A percentile compares a stretch with the other conserved stretches of the same genome.
Evolutionary conservation across 2,329 filamentous ascomycete genomes (phyloP).

Genomic region (Akanthomyces muscarius): DNA sequence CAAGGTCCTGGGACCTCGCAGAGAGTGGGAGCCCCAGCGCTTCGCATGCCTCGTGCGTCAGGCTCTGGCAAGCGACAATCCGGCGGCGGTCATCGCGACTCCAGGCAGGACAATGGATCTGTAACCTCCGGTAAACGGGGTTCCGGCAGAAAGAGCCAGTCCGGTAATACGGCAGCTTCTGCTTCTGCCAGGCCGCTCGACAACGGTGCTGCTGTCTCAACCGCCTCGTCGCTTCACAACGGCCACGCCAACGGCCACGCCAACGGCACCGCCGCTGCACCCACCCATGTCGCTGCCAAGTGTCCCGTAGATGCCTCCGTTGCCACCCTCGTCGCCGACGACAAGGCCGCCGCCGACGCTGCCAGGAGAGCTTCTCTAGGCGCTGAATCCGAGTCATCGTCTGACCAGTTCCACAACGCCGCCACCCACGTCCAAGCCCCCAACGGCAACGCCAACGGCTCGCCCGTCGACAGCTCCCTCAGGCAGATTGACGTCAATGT

Average conservation of each 20-base stretch:
- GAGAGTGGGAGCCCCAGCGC: constrained; percentile 32
- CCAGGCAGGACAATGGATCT: constrained; percentile 81
- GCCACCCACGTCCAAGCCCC: constrained; percentile 11
- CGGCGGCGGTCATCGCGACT: constrained; percentile 64
- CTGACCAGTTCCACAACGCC: constrained; percentile 35
- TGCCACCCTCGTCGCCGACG: constrained; percentile 1
- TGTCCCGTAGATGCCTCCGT: not conserved
- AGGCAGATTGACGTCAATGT: constrained; percentile 68
- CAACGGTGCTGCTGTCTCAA: constrained; percentile 22
- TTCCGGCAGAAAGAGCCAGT: constrained; percentile 43
- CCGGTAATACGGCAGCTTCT: constrained; percentile 34
- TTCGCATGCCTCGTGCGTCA: constrained; percentile 59
- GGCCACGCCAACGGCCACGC: constrained; percentile 13
- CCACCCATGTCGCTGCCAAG: not conserved
- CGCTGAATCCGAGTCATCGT: constrained; percentile 26
- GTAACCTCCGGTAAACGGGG: constrained; percentile 53
- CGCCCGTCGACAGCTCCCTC: constrained; percentile 46
- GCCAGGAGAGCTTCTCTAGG: constrained; percentile 10
- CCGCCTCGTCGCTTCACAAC: constrained; percentile 21
- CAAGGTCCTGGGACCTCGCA: constrained; percentile 34
- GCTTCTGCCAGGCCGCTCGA: constrained; percentile 33
- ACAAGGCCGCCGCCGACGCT: constrained; percentile 5
- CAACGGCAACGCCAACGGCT: constrained; percentile 32
- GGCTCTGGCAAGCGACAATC: constrained; percentile 59
- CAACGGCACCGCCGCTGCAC: constrained; percentile 6